These are phyloP conservation scores for Colletotrichum incanum DNA, from an alignment of 2,329 filamentous ascomycete genomes.

Conservation along the genomic window DNA sequence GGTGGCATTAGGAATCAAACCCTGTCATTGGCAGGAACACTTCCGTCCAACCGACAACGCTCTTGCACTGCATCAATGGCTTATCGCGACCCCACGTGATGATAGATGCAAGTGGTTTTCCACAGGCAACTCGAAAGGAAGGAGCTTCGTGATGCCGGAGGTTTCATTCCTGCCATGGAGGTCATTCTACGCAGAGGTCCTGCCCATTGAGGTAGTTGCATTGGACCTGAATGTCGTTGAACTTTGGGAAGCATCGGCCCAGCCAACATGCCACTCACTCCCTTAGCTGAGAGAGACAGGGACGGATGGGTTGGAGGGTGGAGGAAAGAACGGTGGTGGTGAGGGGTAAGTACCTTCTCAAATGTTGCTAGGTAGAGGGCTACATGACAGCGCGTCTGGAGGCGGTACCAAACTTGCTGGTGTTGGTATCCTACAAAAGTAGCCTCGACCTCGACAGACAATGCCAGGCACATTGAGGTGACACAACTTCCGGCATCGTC, in stretches of 20 bases:
- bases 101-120: background rate
- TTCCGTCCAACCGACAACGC: background rate
- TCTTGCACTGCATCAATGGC: background rate
- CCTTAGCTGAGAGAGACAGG: background rate
- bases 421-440: background rate
- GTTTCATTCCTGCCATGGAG: background rate
- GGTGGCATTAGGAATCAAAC: background rate
- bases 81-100: conserved; percentile 29
- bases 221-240: background rate
- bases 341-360: background rate
- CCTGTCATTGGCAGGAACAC: background rate
- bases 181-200: background rate
- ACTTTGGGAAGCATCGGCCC: background rate
- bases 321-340: background rate
- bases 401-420: background rate
- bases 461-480: background rate
- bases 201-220: background rate
- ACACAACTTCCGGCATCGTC: background rate
- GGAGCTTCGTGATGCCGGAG: background rate
- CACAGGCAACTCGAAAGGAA: background rate
- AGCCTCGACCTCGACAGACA: background rate
- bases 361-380: background rate
- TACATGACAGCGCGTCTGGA: too few relatives aligned
- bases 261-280: too few relatives aligned
- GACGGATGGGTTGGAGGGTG: background rate